Percentiles rank a stretch among this genome's conserved stretches.
These are phyloP conservation scores for Fusarium sp. DNA, from an alignment of 2,329 filamentous ascomycete species.

Conservation along the genomic window DNA sequence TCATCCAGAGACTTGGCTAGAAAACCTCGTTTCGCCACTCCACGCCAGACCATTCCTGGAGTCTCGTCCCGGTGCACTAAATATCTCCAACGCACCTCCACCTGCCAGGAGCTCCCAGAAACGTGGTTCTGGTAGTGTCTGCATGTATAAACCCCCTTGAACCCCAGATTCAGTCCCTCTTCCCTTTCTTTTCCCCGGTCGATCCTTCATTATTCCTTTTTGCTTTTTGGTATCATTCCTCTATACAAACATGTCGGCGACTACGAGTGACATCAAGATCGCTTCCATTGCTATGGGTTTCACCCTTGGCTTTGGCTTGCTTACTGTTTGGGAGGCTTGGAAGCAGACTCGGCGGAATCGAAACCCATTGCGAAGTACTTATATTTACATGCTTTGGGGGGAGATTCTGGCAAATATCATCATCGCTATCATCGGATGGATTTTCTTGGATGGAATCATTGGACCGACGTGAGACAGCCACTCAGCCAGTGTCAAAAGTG, in stretches of 20 bases:
- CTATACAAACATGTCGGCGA: conserved; percentile 4
- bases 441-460: conserved; percentile 54
- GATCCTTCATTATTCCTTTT: neutral
- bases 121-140: neutral
- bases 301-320: conserved; percentile 56
- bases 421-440: conserved; percentile 55
- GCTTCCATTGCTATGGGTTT: conserved; percentile 50
- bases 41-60: conserved; percentile 2
- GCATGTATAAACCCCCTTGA: conserved; percentile 4
- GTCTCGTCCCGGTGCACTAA: neutral
- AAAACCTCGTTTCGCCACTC: neutral
- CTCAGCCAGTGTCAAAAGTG: neutral
- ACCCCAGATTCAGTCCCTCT: neutral
- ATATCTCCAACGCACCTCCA: neutral
- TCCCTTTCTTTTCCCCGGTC: neutral
- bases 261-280: conserved; percentile 44
- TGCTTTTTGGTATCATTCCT: neutral
- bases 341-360: conserved; percentile 56
- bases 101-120: neutral
- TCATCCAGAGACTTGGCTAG: neutral
- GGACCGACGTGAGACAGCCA: conserved; percentile 42
- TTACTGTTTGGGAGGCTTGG: conserved; percentile 55
- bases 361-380: conserved; percentile 50
- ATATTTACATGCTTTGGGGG: conserved; percentile 61
- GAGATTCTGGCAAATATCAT: conserved; percentile 55